Evolutionary conservation across 1,284 basidiomycete genomes (phyloP).

Genomic region (Malassezia brasiliensis): DNA sequence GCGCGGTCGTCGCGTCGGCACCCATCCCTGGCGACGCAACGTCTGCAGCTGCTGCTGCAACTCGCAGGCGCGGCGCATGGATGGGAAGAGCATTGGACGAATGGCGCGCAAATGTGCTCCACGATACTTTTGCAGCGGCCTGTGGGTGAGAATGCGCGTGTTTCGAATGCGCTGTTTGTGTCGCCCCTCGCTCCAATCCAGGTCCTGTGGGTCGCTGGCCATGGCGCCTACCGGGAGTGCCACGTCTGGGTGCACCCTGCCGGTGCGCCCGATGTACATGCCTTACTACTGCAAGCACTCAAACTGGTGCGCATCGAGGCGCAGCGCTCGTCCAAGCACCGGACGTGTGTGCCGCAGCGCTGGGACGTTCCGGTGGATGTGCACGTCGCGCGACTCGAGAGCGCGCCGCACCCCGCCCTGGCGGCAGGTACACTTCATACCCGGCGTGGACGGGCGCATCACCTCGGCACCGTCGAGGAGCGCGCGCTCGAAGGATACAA

Average conservation of each 20-base stretch:
- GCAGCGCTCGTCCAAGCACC: not conserved
- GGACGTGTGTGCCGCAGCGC: not conserved
- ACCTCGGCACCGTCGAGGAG: not conserved
- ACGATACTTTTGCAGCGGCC: constrained; percentile 7
- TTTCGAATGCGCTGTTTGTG: not conserved
- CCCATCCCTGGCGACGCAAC: constrained; percentile 1
- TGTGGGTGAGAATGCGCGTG: not conserved
- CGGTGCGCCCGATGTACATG: constrained; percentile 20
- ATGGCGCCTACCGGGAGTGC: constrained; percentile 9
- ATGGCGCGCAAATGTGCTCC: constrained; percentile 3
- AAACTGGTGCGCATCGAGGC: constrained; percentile 18
- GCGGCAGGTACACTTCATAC: constrained; percentile 19
- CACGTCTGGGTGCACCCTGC: constrained; percentile 30
- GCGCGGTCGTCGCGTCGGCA: constrained; percentile 5
- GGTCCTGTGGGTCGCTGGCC: constrained; percentile 8
- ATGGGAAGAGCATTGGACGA: constrained; percentile 10
- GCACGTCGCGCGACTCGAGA: constrained; percentile 20
- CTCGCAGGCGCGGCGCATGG: constrained; percentile 11
- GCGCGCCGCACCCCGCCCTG: constrained; percentile 24
- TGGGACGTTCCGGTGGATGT: constrained; percentile 7
- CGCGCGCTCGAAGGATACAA: constrained; percentile 27
- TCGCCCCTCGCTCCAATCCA: constrained; percentile 7
- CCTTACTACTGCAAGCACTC: constrained; percentile 19
- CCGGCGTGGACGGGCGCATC: not conserved
- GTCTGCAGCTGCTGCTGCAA: constrained; percentile 11